Percentiles rank a stretch among this genome's conserved stretches.
These are phyloP conservation scores for Tanozyma kutaoensis DNA, from an alignment of 805 yeast genomes.

Conservation along the genomic window DNA sequence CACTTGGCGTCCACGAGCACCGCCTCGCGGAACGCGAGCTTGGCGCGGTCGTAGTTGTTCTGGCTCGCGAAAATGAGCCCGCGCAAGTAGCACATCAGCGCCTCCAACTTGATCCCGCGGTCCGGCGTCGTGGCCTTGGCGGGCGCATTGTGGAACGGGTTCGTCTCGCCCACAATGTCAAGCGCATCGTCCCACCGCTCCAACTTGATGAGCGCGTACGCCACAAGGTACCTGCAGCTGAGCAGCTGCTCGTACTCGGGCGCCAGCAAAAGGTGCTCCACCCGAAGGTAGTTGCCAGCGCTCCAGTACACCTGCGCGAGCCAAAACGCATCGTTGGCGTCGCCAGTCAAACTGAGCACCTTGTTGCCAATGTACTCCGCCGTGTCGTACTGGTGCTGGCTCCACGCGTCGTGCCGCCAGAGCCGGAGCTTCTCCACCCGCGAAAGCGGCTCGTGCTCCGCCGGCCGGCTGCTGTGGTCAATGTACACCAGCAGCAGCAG, in stretches of 20 bases:
- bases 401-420: conserved; percentile 89
- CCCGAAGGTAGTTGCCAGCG: conserved; percentile 67
- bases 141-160: conserved; percentile 45
- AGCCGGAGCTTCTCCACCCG: conserved; percentile 76
- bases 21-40: conserved; percentile 79
- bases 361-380: conserved; percentile 91
- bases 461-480: not conserved
- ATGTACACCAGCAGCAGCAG: conserved; percentile 25
- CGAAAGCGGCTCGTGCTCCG: conserved; percentile 33
- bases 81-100: conserved; percentile 74
- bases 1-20: conserved; percentile 81
- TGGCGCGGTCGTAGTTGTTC: conserved; percentile 76
- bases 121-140: conserved; percentile 14
- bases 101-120: conserved; percentile 66
- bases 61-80: conserved; percentile 76
- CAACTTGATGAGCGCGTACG: conserved; percentile 56
- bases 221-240: conserved; percentile 72
- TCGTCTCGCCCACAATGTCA: conserved; percentile 69
- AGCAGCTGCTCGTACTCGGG: conserved; percentile 45
- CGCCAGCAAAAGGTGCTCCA: conserved; percentile 52
- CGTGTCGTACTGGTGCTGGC: conserved; percentile 83
- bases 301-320: conserved; percentile 79
- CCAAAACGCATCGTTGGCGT: conserved; percentile 94
- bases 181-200: conserved; percentile 82
- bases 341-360: conserved; percentile 68